Percentiles rank a stretch among this genome's conserved stretches.
Conservation (phyloP, 2,329 filamentous ascomycete species). For the Colletotrichum navitas region DNA sequence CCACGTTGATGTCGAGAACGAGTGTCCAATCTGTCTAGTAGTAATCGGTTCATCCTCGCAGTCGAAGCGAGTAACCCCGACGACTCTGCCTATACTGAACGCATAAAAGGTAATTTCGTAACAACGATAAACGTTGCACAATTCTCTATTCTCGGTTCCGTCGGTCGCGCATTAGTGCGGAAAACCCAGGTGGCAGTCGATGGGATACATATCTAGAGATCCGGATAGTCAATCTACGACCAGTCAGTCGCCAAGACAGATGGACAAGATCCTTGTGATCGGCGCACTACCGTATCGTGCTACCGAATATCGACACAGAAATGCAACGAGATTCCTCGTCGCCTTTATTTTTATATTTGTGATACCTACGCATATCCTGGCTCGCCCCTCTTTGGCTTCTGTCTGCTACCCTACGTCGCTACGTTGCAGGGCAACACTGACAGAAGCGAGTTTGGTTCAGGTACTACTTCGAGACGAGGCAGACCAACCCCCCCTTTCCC, state of each 20-base stretch:
- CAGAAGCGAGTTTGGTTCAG: neutral
- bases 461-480: neutral
- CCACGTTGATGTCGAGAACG: neutral
- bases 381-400: conserved; percentile 5
- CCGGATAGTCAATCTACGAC: neutral
- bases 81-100: neutral
- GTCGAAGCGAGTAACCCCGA: neutral
- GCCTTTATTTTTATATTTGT: neutral
- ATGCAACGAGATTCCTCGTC: conserved; percentile 6
- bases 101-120: neutral
- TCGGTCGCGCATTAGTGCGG: neutral
- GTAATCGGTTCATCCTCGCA: neutral
- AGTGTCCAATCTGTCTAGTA: neutral
- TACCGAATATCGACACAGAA: conserved; percentile 14
- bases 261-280: conserved; percentile 29
- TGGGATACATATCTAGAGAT: neutral
- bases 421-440: conserved; percentile 10
- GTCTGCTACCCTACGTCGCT: conserved; percentile 3
- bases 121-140: neutral
- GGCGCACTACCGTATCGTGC: conserved; percentile 29
- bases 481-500: neutral
- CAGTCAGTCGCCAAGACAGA: conserved; percentile 28
- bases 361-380: neutral
- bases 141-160: neutral
- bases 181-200: neutral